Evolutionary conservation across 306 rosid species (phyloP).

Genomic region (Potentilla sterilis): DNA sequence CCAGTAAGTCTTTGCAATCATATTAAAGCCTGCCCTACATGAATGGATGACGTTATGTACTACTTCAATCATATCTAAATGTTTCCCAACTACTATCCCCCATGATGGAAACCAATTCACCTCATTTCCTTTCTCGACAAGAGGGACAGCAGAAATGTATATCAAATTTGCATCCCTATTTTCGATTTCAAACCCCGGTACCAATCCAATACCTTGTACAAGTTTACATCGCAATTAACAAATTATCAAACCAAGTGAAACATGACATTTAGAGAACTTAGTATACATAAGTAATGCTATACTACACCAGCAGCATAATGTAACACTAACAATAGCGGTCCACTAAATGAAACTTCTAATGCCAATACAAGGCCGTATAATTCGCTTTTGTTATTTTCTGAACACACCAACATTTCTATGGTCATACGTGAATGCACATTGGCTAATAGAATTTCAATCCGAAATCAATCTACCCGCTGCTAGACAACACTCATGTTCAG

Average conservation of each 20-base stretch:
- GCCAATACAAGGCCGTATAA: too few relatives aligned
- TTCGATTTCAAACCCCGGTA: neutral
- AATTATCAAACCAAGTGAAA: neutral
- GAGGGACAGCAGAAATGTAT: neutral
- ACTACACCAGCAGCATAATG: neutral
- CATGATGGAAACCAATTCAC: neutral
- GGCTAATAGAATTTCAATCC: too few relatives aligned
- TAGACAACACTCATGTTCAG: too few relatives aligned
- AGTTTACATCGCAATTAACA: neutral
- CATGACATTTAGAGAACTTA: neutral
- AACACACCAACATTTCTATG: too few relatives aligned
- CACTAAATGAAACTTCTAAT: neutral
- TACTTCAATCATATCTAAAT: neutral
- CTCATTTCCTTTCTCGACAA: neutral
- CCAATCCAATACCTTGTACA: constrained; percentile 19
- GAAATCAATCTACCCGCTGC: too few relatives aligned
- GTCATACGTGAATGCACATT: too few relatives aligned
- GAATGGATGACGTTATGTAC: neutral
- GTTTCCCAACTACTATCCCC: neutral
- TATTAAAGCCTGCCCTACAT: neutral
- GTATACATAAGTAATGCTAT: neutral
- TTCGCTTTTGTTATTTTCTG: too few relatives aligned
- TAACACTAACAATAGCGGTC: neutral
- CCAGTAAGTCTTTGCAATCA: constrained; percentile 56
- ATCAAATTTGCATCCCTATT: neutral